Conservation (phyloP, 139 green algal genomes). For the Haematococcus sp. region DNA sequence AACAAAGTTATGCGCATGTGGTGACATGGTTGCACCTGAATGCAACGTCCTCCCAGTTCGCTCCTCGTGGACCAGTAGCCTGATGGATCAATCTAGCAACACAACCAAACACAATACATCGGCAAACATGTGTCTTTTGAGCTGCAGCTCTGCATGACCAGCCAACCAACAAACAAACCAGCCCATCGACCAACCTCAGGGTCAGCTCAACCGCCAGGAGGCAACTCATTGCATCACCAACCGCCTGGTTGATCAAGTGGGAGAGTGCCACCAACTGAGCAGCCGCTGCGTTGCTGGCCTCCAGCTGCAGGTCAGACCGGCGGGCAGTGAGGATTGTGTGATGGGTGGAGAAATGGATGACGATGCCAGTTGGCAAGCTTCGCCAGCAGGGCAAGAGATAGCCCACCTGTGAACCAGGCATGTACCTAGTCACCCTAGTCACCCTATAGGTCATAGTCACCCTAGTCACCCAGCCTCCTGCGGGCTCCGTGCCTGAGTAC, state of each 20-base stretch:
- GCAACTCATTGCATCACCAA: conserved; percentile 88
- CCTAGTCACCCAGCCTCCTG: background rate
- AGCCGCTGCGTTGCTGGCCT: background rate
- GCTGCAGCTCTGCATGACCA: background rate
- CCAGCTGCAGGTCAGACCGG: background rate
- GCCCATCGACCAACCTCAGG: conserved; percentile 41
- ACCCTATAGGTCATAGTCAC: no score
- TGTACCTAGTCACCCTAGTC: no score
- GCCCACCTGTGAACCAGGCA: no score
- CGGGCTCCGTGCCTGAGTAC: no score
- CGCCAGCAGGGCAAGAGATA: no score
- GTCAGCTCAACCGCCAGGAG: conserved; percentile 89
- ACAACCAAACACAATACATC: background rate
- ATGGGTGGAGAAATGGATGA: no score
- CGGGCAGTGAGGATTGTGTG: background rate
- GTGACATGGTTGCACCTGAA: no score
- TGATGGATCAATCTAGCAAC: no score
- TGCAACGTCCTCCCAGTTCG: no score
- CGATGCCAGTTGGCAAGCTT: no score
- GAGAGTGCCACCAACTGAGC: conserved; percentile 62
- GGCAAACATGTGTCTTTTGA: background rate
- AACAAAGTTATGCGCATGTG: no score
- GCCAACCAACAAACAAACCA: background rate
- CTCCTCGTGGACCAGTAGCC: no score
- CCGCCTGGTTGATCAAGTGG: conserved; percentile 84